Evolutionary conservation across 257 asterid genomes (phyloP), one percentile per base, ranked within the genome.

Genomic region (Nicotiana attenuata): DNA sequence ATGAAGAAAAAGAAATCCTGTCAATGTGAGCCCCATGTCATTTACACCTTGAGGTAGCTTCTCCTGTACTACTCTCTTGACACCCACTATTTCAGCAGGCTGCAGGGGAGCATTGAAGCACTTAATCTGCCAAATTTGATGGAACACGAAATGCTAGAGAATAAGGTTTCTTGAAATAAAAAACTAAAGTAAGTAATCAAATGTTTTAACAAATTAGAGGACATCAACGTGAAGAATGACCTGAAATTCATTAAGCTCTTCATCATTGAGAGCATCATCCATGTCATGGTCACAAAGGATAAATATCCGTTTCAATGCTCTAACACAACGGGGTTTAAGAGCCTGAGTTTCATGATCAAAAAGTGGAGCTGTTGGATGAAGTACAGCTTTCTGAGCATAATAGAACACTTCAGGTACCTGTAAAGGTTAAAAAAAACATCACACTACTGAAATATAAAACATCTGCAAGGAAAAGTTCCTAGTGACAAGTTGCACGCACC

Each of bases 341-440:
- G 91, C 85, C 85, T 89, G 98, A 64, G 94, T 86, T 87, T 92
- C 99, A 84, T 91, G 97, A 90, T 96, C 99, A 84, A 94, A 93
- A 76, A 96, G 85, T 65, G 99, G 99, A 65, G 98, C 93, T 9
- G 95, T 92, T 52, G 99, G 99, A 89, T 96, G 99, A 84, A 96
- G 95, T 82, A 96, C 98, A n/a, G 98, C 97, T 89, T 91, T 94
- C 88, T 94, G 98, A 71, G 98, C 97, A 82, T 87, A 92, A 87
- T 93, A 96, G 82, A 96, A 94, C 75, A 94, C 98, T 77, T 96
- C 98, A 82, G 94, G 94, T 80, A 96, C 90, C 99, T 96, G 78
- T 52, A 88, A 81, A 28, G 53, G 29, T 65, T 52, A 52, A 65
- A 19, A 76, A 66, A 84, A 80, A 63, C 31, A 65, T 50, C 66